Evolutionary conservation across 2,329 filamentous ascomycete species (phyloP).

Genomic region (Xylariaceae sp.): DNA sequence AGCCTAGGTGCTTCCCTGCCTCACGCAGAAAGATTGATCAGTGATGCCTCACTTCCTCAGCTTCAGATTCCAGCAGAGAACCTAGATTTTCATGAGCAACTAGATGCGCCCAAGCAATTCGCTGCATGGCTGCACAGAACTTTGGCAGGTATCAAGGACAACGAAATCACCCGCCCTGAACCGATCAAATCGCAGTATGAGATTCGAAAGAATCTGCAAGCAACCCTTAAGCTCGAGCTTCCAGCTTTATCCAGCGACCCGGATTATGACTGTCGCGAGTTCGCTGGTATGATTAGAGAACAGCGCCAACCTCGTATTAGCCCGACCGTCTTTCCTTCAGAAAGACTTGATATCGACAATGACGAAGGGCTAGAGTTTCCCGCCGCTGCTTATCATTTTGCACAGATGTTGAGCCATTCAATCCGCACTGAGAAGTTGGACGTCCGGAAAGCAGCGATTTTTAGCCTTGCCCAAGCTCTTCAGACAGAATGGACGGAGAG

Average conservation of each 20-base stretch:
- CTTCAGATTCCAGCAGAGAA: slow-evolving; percentile 19
- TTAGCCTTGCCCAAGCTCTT: slow-evolving; percentile 17
- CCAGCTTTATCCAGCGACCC: slow-evolving; percentile 25
- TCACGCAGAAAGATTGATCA: slow-evolving; percentile 3
- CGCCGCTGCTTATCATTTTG: slow-evolving; percentile 11
- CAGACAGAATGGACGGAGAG: slow-evolving; percentile 15
- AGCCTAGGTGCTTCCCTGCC: slow-evolving; percentile 9
- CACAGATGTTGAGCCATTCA: slow-evolving; percentile 6
- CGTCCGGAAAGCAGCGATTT: slow-evolving; percentile 19
- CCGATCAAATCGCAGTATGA: slow-evolving; percentile 7
- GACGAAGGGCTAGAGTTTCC: slow-evolving; percentile 28
- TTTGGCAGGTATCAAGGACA: slow-evolving; percentile 4
- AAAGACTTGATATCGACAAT: slow-evolving; percentile 20
- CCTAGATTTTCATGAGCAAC: slow-evolving; percentile 17
- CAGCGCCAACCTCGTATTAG: slow-evolving; percentile 15
- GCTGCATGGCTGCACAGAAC: slow-evolving; percentile 14
- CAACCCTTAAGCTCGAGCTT: slow-evolving; percentile 24
- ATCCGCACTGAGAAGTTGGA: slow-evolving; percentile 22
- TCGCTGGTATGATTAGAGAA: slow-evolving; percentile 15
- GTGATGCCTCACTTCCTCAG: slow-evolving; percentile 17
- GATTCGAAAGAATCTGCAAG: slow-evolving; percentile 3
- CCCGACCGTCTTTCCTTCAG: slow-evolving; percentile 21
- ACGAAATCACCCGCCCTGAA: not conserved
- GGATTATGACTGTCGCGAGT: slow-evolving; percentile 25
- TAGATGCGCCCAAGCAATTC: slow-evolving; percentile 16